Evolutionary conservation across 2,329 filamentous ascomycete species (phyloP).

Genomic region (Alternaria brassicae): DNA sequence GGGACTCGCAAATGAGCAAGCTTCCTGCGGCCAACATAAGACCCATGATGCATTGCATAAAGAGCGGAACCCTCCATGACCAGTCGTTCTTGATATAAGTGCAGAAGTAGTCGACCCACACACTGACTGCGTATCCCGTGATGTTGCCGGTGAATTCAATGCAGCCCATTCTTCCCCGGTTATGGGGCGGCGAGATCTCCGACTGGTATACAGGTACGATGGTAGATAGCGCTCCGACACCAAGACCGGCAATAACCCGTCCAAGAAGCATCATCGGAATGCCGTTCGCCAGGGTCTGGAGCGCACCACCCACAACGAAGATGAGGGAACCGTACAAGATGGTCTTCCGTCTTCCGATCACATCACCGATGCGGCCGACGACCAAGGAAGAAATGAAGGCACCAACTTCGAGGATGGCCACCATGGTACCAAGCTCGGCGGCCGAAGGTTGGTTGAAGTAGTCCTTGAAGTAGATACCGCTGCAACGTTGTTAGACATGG

Average conservation of each 20-base stretch:
- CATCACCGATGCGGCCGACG: slow-evolving; percentile 87
- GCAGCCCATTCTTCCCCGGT: slow-evolving; percentile 91
- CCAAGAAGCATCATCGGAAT: slow-evolving; percentile 83
- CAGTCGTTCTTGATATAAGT: slow-evolving; percentile 84
- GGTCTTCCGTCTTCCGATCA: slow-evolving; percentile 86
- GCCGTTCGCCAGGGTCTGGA: slow-evolving; percentile 80
- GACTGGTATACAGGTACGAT: slow-evolving; percentile 63
- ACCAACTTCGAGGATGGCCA: slow-evolving; percentile 93
- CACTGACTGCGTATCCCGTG: slow-evolving; percentile 90
- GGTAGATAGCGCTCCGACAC: slow-evolving; percentile 59
- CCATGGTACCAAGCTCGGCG: slow-evolving; percentile 93
- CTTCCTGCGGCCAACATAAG: slow-evolving; percentile 83
- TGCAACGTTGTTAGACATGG: slow-evolving; percentile 53
- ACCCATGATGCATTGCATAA: slow-evolving; percentile 96
- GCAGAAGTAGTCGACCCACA: slow-evolving; percentile 99
- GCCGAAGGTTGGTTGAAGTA: slow-evolving; percentile 90
- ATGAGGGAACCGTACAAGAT: slow-evolving; percentile 93
- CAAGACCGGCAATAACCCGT: slow-evolving; percentile 59
- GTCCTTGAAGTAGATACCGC: slow-evolving; percentile 84
- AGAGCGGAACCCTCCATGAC: slow-evolving; percentile 88
- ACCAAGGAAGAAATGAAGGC: slow-evolving; percentile 88
- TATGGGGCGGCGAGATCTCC: slow-evolving; percentile 84
- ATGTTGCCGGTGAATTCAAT: slow-evolving; percentile 99
- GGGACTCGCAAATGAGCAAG: slow-evolving; percentile 93
- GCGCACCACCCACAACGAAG: slow-evolving; percentile 81